A percentile compares a stretch with the other conserved stretches of the same genome.
phyloP scores from a whole-genome alignment of 2,329 filamentous ascomycete genomes.

The Fusarium domesticum region DNA sequence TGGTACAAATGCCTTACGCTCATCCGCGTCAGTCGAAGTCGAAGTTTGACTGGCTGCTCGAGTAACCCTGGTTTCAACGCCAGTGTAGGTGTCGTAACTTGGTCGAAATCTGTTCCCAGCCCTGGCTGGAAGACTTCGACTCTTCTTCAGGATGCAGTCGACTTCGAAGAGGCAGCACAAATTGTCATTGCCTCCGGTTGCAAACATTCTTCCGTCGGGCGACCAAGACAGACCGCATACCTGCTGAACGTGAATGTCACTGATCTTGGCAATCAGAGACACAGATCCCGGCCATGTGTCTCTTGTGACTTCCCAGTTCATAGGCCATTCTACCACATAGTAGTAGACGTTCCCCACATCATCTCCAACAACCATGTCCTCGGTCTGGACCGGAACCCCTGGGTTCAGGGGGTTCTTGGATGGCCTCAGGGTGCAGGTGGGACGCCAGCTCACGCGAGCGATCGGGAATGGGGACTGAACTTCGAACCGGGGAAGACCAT shows the following conservation, averaged over 20 bases:
- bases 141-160: constrained; percentile 49
- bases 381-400: constrained; percentile 58
- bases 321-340: constrained; percentile 85
- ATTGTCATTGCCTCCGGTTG: constrained; percentile 92
- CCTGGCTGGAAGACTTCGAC: neutral
- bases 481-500: constrained; percentile 69
- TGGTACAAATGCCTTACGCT: constrained; percentile 7
- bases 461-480: constrained; percentile 69
- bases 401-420: constrained; percentile 49
- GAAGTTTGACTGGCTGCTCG: constrained; percentile 1
- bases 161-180: constrained; percentile 77
- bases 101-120: constrained; percentile 4
- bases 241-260: constrained; percentile 74
- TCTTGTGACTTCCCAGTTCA: constrained; percentile 57
- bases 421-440: constrained; percentile 52
- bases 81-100: constrained; percentile 6
- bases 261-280: constrained; percentile 72
- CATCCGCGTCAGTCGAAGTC: neutral
- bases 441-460: constrained; percentile 79
- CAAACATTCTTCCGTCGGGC: constrained; percentile 69
- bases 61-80: constrained; percentile 14
- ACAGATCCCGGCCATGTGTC: constrained; percentile 76
- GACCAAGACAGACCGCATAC: constrained; percentile 94
- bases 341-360: constrained; percentile 80
- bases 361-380: constrained; percentile 85